These are phyloP conservation scores for Pascua sp. DNA, from an alignment of 1,284 basidiomycete genomes.

Conservation along the genomic window DNA sequence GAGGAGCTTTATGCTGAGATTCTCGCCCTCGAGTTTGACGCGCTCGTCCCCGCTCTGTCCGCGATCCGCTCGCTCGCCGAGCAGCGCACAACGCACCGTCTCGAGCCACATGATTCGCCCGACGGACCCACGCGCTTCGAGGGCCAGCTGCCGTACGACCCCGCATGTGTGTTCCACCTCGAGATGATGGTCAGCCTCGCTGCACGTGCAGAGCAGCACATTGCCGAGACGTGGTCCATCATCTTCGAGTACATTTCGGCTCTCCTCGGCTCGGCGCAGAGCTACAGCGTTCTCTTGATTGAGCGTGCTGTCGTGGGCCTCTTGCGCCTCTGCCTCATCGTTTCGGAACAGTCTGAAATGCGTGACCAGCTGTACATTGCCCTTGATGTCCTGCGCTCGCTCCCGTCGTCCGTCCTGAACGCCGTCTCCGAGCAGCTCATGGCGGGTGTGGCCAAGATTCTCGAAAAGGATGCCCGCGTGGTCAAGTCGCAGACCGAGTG, in stretches of 20 bases:
- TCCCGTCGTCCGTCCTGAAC: conserved; percentile 72
- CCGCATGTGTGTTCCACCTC: conserved; percentile 86
- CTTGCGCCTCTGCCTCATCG: conserved; percentile 70
- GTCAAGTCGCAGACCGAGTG: conserved; percentile 89
- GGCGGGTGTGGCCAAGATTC: conserved; percentile 72
- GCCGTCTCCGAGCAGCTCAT: conserved; percentile 88
- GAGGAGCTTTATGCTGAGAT: conserved; percentile 94
- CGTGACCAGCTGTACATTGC: conserved; percentile 92
- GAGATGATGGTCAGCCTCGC: conserved; percentile 90
- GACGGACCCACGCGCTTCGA: conserved; percentile 49
- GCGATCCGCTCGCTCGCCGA: conserved; percentile 88
- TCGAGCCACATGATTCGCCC: conserved; percentile 55
- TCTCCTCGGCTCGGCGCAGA: conserved; percentile 69
- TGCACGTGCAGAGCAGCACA: conserved; percentile 67
- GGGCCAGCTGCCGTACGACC: conserved; percentile 77
- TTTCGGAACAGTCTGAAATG: conserved; percentile 69
- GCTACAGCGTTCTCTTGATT: conserved; percentile 83
- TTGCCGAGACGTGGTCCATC: conserved; percentile 87
- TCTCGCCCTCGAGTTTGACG: conserved; percentile 71
- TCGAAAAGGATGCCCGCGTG: conserved; percentile 69
- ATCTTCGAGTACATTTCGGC: conserved; percentile 86
- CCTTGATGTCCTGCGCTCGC: conserved; percentile 77
- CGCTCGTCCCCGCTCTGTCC: conserved; percentile 74
- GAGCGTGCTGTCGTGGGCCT: conserved; percentile 95
- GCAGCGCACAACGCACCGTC: conserved; percentile 34